phyloP scores from a whole-genome alignment of 1,139 yeast species.

The Geotrichum carabidarum region DNA sequence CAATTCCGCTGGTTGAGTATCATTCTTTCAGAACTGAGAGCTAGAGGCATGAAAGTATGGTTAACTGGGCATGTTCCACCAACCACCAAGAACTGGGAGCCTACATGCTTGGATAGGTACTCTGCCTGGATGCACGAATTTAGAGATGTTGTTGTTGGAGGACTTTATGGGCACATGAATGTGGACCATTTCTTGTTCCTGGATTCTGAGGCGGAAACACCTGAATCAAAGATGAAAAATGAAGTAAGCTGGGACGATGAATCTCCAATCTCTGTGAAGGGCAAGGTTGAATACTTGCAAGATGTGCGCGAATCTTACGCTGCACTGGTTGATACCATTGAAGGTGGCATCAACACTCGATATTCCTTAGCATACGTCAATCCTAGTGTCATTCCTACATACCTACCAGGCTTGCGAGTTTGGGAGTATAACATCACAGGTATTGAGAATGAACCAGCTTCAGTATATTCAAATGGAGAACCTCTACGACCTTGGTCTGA shows the following conservation, averaged over 20 bases:
- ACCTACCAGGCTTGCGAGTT: conserved; percentile 73
- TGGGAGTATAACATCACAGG: conserved; percentile 80
- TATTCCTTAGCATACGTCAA: conserved; percentile 66
- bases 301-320: conserved; percentile 18
- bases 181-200: conserved; percentile 76
- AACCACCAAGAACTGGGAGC: conserved; percentile 67
- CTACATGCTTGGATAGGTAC: conserved; percentile 65
- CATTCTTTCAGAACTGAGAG: conserved; percentile 65
- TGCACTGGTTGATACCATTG: conserved; percentile 11
- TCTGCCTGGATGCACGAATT: conserved; percentile 75
- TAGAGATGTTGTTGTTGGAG: conserved; percentile 76
- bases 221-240: not conserved
- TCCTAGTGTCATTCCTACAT: conserved; percentile 79
- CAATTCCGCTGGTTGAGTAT: conserved; percentile 74
- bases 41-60: conserved; percentile 81
- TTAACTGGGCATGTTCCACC: conserved; percentile 86
- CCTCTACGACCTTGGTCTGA: conserved; percentile 43
- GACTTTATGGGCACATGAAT: conserved; percentile 84
- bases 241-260: conserved; percentile 21
- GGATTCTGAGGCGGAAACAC: conserved; percentile 45
- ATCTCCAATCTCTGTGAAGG: conserved; percentile 9
- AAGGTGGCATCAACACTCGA: conserved; percentile 43
- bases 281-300: conserved; percentile 23
- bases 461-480: conserved; percentile 22
- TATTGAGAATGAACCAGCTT: conserved; percentile 32